phyloP scores from a whole-genome alignment of 202 grass and related monocot species.

The Elaeis oleifera region DNA sequence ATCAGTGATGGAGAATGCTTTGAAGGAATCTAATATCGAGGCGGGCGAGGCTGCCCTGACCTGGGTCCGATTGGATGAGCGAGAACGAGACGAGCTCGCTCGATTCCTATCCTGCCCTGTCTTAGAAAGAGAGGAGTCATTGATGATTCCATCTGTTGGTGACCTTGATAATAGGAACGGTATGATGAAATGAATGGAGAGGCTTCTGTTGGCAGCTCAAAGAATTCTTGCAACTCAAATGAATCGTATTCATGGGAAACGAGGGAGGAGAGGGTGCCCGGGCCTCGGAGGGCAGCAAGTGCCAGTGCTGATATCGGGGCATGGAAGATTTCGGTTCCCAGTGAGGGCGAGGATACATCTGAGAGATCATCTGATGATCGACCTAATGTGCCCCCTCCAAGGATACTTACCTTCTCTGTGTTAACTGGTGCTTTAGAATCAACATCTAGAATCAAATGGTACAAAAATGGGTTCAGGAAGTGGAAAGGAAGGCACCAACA shows the following conservation, averaged over 20 bases:
- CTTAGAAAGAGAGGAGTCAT: not conserved
- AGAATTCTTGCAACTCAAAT: constrained; percentile 28
- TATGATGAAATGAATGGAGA: constrained; percentile 32
- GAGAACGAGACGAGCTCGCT: constrained; percentile 65
- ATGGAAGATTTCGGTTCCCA: constrained; percentile 47
- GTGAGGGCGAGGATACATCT: constrained; percentile 40
- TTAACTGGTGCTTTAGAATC: constrained; percentile 49
- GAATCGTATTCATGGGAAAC: constrained; percentile 28
- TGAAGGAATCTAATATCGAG: constrained; percentile 42
- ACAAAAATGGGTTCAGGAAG: constrained; percentile 48
- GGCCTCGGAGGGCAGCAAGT: constrained; percentile 53
- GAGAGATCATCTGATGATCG: constrained; percentile 36
- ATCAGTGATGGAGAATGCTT: constrained; percentile 46
- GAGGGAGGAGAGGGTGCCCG: constrained; percentile 15
- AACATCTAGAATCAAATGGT: constrained; percentile 49
- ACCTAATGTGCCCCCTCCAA: constrained; percentile 24
- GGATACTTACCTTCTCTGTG: constrained; percentile 51
- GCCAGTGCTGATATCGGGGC: constrained; percentile 57
- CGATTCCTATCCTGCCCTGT: constrained; percentile 44
- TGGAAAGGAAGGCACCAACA: constrained; percentile 29
- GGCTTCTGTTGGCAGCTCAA: constrained; percentile 30
- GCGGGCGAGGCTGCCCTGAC: constrained; percentile 23
- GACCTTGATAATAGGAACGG: not conserved
- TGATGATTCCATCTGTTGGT: constrained; percentile 6
- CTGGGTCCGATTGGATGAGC: constrained; percentile 68